Evolutionary conservation across 805 yeast genomes (phyloP).

Genomic region (Metschnikowia borealis): DNA sequence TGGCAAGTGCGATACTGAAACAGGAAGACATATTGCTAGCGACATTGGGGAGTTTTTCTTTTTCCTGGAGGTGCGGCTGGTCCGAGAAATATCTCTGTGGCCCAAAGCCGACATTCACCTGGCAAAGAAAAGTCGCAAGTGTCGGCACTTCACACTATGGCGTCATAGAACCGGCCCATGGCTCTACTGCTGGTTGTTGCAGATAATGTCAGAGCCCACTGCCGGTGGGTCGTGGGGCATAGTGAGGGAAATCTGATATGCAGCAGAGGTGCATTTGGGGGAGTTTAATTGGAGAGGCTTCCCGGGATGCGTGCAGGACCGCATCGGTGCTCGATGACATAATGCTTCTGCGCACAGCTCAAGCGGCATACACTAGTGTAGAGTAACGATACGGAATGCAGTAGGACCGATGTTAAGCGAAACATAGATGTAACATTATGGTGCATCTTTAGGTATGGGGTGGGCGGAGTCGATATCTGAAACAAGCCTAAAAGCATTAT

Average conservation of each 20-base stretch:
- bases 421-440: neutral
- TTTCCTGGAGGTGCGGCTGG: constrained; percentile 3
- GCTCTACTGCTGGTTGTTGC: too few species aligned
- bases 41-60: neutral
- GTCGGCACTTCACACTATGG: too few species aligned
- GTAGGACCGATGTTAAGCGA: neutral
- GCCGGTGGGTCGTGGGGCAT: neutral
- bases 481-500: too few species aligned
- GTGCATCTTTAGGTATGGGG: neutral
- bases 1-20: constrained; percentile 3
- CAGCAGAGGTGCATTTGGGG: constrained; percentile 1
- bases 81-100: neutral
- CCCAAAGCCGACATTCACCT: neutral
- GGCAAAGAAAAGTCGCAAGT: too few species aligned
- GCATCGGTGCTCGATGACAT: neutral
- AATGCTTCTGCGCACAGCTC: neutral
- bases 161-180: too few species aligned
- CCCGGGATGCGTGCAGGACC: neutral
- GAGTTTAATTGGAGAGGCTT: neutral
- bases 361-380: neutral
- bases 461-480: too few species aligned
- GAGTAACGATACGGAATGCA: neutral
- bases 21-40: constrained; percentile 1
- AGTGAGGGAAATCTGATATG: neutral
- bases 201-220: too few species aligned